phyloP scores from a whole-genome alignment of 2,329 filamentous ascomycete species.

The Hymenoscyphus fraxineus region DNA sequence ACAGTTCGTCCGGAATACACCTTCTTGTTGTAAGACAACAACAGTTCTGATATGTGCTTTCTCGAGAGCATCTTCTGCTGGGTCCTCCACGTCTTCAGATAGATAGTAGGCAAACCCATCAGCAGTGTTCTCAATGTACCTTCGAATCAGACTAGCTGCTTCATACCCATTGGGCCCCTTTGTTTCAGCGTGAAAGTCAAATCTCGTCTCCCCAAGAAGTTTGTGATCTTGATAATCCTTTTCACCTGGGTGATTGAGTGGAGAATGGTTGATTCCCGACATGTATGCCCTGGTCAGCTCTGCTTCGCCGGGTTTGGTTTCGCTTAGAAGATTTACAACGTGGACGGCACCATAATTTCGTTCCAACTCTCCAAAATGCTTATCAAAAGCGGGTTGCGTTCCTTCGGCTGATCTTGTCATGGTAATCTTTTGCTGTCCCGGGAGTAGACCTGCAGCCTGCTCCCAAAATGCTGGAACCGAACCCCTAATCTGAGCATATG shows the following conservation, averaged over 20 bases:
- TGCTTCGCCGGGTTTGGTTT: slow-evolving; percentile 78
- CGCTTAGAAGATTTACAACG: slow-evolving; percentile 90
- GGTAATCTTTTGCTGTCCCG: slow-evolving; percentile 90
- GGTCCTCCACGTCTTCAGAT: slow-evolving; percentile 60
- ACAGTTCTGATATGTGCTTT: slow-evolving; percentile 45
- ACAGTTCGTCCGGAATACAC: slow-evolving; percentile 94
- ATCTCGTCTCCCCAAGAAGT: slow-evolving; percentile 77
- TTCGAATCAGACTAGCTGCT: slow-evolving; percentile 78
- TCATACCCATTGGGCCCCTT: slow-evolving; percentile 83
- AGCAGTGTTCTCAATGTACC: slow-evolving; percentile 72
- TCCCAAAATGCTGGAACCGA: slow-evolving; percentile 98
- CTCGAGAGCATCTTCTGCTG: slow-evolving; percentile 37
- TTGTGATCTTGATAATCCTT: slow-evolving; percentile 63
- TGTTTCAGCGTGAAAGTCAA: slow-evolving; percentile 95
- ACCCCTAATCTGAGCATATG: slow-evolving; percentile 87
- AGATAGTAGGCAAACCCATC: slow-evolving; percentile 92
- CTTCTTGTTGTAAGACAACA: slow-evolving; percentile 83
- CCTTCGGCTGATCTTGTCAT: slow-evolving; percentile 86
- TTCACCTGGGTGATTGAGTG: slow-evolving; percentile 58
- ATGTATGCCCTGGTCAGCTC: slow-evolving; percentile 79
- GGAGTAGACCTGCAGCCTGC: slow-evolving; percentile 80
- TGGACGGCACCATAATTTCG: slow-evolving; percentile 86
- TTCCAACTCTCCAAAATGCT: slow-evolving; percentile 86
- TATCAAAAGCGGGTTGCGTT: slow-evolving; percentile 90
- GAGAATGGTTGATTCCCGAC: slow-evolving; percentile 69